Conservation (phyloP, 345 rosid species). For the Lumnitzera racemosa region DNA sequence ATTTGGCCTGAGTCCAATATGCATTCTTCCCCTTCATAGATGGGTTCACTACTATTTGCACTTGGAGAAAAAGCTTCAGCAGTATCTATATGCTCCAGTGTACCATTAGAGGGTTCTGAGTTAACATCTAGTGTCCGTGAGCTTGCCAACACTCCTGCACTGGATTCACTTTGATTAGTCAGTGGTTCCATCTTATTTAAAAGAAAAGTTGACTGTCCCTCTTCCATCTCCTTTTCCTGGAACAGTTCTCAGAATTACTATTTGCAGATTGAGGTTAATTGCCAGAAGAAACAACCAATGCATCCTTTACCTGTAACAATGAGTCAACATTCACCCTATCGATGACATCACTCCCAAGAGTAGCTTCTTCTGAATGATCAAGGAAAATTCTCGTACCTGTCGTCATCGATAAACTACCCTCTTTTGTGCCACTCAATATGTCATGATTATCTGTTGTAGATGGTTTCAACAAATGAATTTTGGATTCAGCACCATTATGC, state of each 20-base stretch:
- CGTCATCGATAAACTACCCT: slow-evolving; percentile 15
- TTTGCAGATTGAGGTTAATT: slow-evolving; percentile 16
- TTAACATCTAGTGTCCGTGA: slow-evolving; percentile 28
- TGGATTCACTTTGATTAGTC: slow-evolving; percentile 24
- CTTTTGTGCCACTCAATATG: slow-evolving; percentile 23
- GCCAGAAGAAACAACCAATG: slow-evolving; percentile 18
- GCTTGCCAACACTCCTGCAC: slow-evolving; percentile 12
- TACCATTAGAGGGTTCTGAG: slow-evolving; percentile 43
- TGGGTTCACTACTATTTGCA: slow-evolving; percentile 75
- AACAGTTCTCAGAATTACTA: slow-evolving; percentile 14
- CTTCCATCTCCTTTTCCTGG: slow-evolving; percentile 15
- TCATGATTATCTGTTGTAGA: slow-evolving; percentile 22
- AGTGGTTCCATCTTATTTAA: slow-evolving; percentile 24
- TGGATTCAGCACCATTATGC: slow-evolving; percentile 16
- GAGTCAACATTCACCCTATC: slow-evolving; percentile 21
- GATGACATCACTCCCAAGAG: slow-evolving; percentile 18
- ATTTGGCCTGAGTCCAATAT: slow-evolving; percentile 55
- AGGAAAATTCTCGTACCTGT: slow-evolving; percentile 22
- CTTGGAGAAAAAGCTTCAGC: slow-evolving; percentile 43
- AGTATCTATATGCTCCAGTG: slow-evolving; percentile 39
- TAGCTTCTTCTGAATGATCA: slow-evolving; percentile 25
- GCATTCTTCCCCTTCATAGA: slow-evolving; percentile 97
- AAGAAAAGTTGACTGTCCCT: slow-evolving; percentile 14
- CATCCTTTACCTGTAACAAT: slow-evolving; percentile 21
- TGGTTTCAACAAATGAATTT: slow-evolving; percentile 20